Evolutionary conservation across 495 filamentous ascomycete species (phyloP), one percentile per base, ranked within the genome.

Genomic region (Talaromyces nanjingensis): DNA sequence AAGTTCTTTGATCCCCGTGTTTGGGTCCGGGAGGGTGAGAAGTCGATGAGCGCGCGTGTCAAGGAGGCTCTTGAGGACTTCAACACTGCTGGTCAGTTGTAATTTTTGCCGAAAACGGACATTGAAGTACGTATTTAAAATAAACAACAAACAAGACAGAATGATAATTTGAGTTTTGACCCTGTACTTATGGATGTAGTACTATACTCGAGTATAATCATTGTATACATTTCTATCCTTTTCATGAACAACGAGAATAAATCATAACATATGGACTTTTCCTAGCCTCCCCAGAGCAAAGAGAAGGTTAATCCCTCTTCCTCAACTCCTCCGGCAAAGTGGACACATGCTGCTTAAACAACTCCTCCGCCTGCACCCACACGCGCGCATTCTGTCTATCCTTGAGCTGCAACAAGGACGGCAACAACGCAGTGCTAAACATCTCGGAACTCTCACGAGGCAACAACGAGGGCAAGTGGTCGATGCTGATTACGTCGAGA

Each of bases 21-120:
- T 52, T 83, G 82, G 79, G 89, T 98, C 55, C 89, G 93, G 65
- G 92, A 96, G 81, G 93, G 93, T 70, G 93, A 98, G 86, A 94
- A 97, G 87, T 94, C 89, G 71, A 98, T 97, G 93, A 86, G 82
- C 68, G 81, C 83, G 66, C 88, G 93, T 71, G 87, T 97, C 52
- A 75, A 84, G 73, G 87, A 88, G 71, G 92, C 87, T 39, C 86
- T 99, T 61, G 80, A 86, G 66, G 94, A 97, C 79, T 98, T 98
- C 86, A 92, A 93, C 79, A 87, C 92, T 66, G 84, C 91, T 68
- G 84, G 84, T 71, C 85, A 93, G 78, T 78, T 97, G 75, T 98
- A 92, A 90, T 29, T 56, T 14, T 27, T 29, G n/a, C 5, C 12
- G n/a, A 18, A 18, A 16, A 52, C 27, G 22, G 22, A 49, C 45